Percentiles rank a stretch among this genome's conserved stretches.
Evolutionary conservation across 2,329 filamentous ascomycete species (phyloP).

Genomic region (Cladophialophora chaetospira): DNA sequence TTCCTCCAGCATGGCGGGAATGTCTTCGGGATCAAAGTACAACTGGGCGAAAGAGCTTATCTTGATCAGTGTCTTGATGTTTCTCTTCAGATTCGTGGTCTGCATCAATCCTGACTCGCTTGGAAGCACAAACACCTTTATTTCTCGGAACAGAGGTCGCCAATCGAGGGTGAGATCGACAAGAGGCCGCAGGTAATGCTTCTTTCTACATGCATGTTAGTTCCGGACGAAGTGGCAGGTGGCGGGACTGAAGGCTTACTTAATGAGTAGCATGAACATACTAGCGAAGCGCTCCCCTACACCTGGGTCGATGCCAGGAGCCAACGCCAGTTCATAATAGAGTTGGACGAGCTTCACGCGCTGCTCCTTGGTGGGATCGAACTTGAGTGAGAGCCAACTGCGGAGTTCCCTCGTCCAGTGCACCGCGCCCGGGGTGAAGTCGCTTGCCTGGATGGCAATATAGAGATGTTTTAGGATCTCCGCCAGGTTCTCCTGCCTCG

Average conservation of each 20-base stretch:
- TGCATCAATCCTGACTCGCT: constrained; percentile 71
- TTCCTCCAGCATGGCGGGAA: constrained; percentile 78
- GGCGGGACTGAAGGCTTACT: constrained; percentile 57
- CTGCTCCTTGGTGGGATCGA: constrained; percentile 85
- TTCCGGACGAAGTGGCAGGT: background rate
- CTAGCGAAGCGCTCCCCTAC: constrained; percentile 88
- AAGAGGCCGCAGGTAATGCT: constrained; percentile 88
- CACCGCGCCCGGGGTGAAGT: constrained; percentile 88
- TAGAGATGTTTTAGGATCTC: constrained; percentile 94
- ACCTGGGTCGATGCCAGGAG: constrained; percentile 80
- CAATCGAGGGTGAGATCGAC: constrained; percentile 92
- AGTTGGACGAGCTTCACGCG: constrained; percentile 82
- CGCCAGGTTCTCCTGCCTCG: constrained; percentile 75
- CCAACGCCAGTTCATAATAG: constrained; percentile 90
- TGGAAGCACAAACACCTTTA: constrained; percentile 87
- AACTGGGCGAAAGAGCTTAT: constrained; percentile 86
- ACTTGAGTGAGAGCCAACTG: constrained; percentile 95
- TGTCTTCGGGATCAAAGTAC: constrained; percentile 88
- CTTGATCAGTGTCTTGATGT: constrained; percentile 76
- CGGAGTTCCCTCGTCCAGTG: constrained; percentile 97
- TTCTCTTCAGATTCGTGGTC: constrained; percentile 64
- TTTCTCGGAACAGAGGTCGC: constrained; percentile 87
- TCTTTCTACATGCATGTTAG: constrained; percentile 64
- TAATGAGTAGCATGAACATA: constrained; percentile 96
- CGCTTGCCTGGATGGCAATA: constrained; percentile 84